Percentiles rank a stretch among this genome's conserved stretches.
These are phyloP conservation scores for Vachellia collinsii DNA, from an alignment of 306 rosid genomes.

Conservation along the genomic window DNA sequence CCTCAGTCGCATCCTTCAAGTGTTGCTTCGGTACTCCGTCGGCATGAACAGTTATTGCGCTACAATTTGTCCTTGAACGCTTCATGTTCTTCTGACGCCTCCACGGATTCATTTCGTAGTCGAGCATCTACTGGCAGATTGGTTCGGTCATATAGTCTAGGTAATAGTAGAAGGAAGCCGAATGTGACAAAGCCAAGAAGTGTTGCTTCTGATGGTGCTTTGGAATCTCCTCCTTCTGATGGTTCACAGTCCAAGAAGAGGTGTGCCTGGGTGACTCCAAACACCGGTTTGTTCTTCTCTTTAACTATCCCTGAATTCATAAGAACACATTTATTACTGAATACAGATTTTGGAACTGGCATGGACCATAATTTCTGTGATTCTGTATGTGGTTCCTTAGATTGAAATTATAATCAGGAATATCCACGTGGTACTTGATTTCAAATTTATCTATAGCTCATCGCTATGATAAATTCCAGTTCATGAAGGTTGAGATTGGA, in stretches of 20 bases:
- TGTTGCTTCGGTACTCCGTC: conserved; percentile 63
- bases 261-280: conserved; percentile 87
- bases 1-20: conserved; percentile 53
- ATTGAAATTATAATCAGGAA: conserved; percentile 20
- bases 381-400: conserved; percentile 10
- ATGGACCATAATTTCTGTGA: neutral
- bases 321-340: conserved; percentile 1
- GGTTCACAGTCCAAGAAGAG: conserved; percentile 59
- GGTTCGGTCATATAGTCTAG: conserved; percentile 62
- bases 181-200: conserved; percentile 68
- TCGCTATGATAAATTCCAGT: conserved; percentile 6
- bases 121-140: conserved; percentile 81
- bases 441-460: conserved; percentile 9
- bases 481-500: conserved; percentile 6
- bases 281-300: conserved; percentile 63
- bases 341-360: conserved; percentile 14
- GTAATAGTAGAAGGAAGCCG: conserved; percentile 60
- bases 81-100: conserved; percentile 88
- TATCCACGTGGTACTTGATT: conserved; percentile 18
- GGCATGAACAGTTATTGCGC: conserved; percentile 76
- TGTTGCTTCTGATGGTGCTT: conserved; percentile 68
- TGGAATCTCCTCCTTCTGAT: conserved; percentile 56
- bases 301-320: conserved; percentile 15
- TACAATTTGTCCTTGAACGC: conserved; percentile 72
- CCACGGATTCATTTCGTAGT: conserved; percentile 80